Base-by-base conservation (phyloP, 2,329 filamentous ascomycete genomes). In the Coniochaeta prunicola region DNA sequence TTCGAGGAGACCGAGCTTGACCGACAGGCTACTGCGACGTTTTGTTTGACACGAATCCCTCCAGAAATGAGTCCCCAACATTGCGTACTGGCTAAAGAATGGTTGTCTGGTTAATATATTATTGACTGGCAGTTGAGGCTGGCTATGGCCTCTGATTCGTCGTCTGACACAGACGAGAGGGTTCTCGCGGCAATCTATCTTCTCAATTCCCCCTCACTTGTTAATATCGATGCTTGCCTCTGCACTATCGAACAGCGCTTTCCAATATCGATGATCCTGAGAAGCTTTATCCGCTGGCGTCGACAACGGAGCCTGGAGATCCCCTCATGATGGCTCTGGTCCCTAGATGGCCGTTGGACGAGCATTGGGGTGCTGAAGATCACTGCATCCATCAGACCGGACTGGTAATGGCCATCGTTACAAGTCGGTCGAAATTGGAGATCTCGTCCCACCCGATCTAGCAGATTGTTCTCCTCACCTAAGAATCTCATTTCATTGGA, bases 91-190 rank as follows among this genome's bases (percentile, higher is more conserved):
- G 62, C 59, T 66, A 64, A 63, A 65, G 58, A 15, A 53, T 33
- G 26, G 24, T 12, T 58, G 53, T 55, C 59, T 63, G 59, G 64
- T 53, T 63, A 66, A 67, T 63, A 61, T 64, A 64, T 61, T 59
- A 59, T 58, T 33, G 48, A 64, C 60, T 59, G 61, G 55, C 60
- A 62, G 53, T 62, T 59, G 45, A 57, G 26, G 48, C 5, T 15
- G 19, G 31, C 21, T 4, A 19, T 30, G 28, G 26, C 3, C 36
- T 59, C 59, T 59, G 50, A 65, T 64, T 65, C 60, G 60, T 36
- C 58, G 30, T 13, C 40, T 34, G 15, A 38, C 54, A 55, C 56
- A 57, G 40, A 17, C 56, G 53, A 36, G 24, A 24, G n/a, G 26
- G 24, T 55, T 9, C 45, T 50, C 31, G 45, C 24, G 21, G 30